Evolutionary conservation across 192 early-diverging fungal genomes (phyloP).

Genomic region (Kickxella alabastrina): DNA sequence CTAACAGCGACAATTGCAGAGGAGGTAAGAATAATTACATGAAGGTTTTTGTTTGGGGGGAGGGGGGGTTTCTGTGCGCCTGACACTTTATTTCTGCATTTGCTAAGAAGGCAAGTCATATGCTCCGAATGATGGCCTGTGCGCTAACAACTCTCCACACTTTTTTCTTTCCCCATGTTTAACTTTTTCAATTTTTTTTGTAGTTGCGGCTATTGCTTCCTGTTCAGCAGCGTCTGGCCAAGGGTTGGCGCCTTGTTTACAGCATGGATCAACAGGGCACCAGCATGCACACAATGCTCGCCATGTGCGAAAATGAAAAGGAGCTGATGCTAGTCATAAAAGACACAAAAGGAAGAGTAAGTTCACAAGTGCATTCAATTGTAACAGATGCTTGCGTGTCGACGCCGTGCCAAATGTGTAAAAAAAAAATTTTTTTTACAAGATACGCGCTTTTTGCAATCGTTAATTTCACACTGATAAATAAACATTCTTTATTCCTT

Average conservation of each 20-base stretch:
- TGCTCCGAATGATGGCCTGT: neutral
- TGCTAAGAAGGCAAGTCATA: neutral
- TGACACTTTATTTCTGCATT: neutral
- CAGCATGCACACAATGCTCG: constrained; percentile 78
- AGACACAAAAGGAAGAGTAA: constrained; percentile 51
- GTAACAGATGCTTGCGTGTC: too few species aligned
- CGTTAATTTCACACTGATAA: constrained; percentile 5
- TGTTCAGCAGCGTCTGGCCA: constrained; percentile 67
- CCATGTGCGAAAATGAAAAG: constrained; percentile 59
- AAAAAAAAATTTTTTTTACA: too few species aligned
- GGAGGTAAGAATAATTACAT: constrained; percentile 5
- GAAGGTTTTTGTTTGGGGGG: too few species aligned
- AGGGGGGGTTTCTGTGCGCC: too few species aligned
- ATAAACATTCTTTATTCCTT: neutral
- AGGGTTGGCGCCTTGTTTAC: constrained; percentile 80
- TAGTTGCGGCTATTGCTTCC: constrained; percentile 80
- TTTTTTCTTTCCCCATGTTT: neutral
- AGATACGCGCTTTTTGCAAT: neutral
- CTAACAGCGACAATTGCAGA: constrained; percentile 37
- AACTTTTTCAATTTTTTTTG: constrained; percentile 5
- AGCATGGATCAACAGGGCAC: constrained; percentile 93
- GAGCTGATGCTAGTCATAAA: constrained; percentile 68
- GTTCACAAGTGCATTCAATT: too few species aligned
- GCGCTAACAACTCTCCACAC: neutral
- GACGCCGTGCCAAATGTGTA: too few species aligned